Evolutionary conservation across 2,329 filamentous ascomycete species (phyloP).

Genomic region (Erysiphe pisi): DNA sequence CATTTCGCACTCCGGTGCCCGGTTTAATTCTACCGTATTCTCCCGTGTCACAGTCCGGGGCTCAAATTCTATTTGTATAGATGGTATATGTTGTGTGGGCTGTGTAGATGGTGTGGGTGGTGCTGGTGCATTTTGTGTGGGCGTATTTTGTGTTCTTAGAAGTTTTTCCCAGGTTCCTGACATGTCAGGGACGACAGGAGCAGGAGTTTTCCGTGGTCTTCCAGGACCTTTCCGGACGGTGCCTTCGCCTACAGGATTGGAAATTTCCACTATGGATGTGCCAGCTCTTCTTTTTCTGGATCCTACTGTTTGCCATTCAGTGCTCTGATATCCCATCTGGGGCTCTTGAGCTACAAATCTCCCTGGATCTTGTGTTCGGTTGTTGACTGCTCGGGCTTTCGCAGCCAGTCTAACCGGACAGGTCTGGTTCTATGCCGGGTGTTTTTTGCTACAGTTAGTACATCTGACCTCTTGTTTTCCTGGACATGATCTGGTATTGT

Average conservation of each 20-base stretch:
- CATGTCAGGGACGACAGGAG: background rate
- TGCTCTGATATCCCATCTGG: too few species aligned
- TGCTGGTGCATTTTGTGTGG: background rate
- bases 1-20: slow-evolving; percentile 9
- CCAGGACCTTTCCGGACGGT: background rate
- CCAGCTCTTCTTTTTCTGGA: background rate
- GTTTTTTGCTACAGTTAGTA: background rate
- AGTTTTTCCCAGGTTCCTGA: background rate
- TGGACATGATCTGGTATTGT: background rate
- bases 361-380: background rate
- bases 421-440: background rate
- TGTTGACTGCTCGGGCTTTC: background rate
- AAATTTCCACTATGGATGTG: background rate
- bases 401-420: background rate
- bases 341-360: background rate
- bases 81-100: background rate
- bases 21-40: background rate
- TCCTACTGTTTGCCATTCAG: background rate
- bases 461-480: background rate
- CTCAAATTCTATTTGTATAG: background rate
- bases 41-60: slow-evolving; percentile 19
- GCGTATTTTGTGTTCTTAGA: background rate
- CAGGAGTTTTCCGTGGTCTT: slow-evolving; percentile 3
- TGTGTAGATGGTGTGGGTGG: background rate
- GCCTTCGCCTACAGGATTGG: background rate